phyloP scores from a whole-genome alignment of 2,329 filamentous ascomycete genomes.

The Aureobasidium sp. region DNA sequence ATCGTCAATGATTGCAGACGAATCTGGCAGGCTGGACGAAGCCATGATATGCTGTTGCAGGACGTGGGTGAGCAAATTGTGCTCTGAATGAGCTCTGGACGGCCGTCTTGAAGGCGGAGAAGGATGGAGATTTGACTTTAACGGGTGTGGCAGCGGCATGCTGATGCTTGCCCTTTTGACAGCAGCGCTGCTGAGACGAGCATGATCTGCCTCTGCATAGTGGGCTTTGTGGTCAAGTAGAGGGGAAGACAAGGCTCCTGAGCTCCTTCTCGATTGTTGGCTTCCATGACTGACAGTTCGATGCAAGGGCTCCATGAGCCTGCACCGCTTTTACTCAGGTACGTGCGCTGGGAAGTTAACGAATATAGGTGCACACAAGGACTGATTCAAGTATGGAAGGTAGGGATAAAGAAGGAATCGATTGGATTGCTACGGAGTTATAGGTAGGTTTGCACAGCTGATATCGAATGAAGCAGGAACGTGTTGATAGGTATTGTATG shows the following conservation, averaged over 20 bases:
- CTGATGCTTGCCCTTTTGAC: constrained; percentile 56
- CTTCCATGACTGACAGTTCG: constrained; percentile 28
- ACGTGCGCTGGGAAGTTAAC: background rate
- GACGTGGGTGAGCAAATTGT: constrained; percentile 26
- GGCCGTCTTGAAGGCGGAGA: constrained; percentile 17
- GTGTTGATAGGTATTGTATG: background rate
- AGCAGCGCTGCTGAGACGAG: constrained; percentile 39
- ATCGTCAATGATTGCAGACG: constrained; percentile 42
- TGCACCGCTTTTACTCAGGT: background rate
- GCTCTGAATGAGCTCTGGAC: background rate
- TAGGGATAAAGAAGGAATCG: too few species aligned
- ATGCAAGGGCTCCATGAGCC: constrained; percentile 20
- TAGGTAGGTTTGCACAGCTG: background rate
- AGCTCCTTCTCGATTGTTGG: constrained; percentile 30
- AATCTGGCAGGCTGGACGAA: constrained; percentile 23
- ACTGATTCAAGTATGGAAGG: too few species aligned
- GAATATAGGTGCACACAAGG: background rate
- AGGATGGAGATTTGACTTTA: constrained; percentile 18
- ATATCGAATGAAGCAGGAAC: background rate
- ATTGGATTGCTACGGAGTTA: background rate
- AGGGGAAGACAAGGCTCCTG: constrained; percentile 32
- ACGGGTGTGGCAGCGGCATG: constrained; percentile 47
- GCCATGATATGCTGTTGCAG: constrained; percentile 27
- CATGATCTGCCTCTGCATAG: constrained; percentile 54
- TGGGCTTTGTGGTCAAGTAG: constrained; percentile 47